Percentiles rank a stretch among this genome's conserved stretches.
These are phyloP conservation scores for Dryadomyces quercus-mongolicae DNA, from an alignment of 2,329 filamentous ascomycete species.

Conservation along the genomic window DNA sequence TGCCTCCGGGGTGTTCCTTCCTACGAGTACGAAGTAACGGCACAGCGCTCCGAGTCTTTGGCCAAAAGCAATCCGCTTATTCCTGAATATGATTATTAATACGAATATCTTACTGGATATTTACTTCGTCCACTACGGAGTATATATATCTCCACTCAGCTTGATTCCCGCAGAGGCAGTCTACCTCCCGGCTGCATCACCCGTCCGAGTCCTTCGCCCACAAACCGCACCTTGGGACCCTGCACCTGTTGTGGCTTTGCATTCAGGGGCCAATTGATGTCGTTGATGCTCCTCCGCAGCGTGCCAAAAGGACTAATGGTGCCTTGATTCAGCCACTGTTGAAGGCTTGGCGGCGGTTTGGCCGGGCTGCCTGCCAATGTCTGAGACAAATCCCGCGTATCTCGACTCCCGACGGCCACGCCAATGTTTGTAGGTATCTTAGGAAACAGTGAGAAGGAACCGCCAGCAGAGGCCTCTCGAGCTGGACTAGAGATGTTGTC, in stretches of 20 bases:
- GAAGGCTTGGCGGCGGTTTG: slow-evolving; percentile 15
- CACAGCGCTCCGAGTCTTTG: no score
- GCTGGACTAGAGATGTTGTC: no score
- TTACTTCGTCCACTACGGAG: no score
- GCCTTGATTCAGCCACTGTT: slow-evolving; percentile 21
- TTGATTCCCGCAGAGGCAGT: slow-evolving; percentile 4
- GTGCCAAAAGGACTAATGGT: slow-evolving; percentile 23
- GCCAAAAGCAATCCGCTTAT: no score
- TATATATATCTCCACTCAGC: background rate
- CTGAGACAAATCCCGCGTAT: background rate
- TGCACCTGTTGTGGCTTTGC: slow-evolving; percentile 6
- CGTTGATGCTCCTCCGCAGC: slow-evolving; percentile 11
- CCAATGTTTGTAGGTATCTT: slow-evolving; percentile 7
- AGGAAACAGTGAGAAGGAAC: slow-evolving; percentile 17
- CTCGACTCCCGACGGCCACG: background rate
- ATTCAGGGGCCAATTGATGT: slow-evolving; percentile 7
- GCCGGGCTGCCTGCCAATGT: slow-evolving; percentile 1
- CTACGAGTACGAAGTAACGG: no score
- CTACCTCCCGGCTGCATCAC: slow-evolving; percentile 7
- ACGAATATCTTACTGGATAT: no score
- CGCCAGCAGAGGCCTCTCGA: background rate
- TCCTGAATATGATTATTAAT: background rate
- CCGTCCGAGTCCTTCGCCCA: slow-evolving; percentile 8
- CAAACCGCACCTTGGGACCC: slow-evolving; percentile 1
- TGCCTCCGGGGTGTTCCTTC: background rate